Conservation (phyloP, 2,329 filamentous ascomycete species). For the Cordyceps militaris region DNA sequence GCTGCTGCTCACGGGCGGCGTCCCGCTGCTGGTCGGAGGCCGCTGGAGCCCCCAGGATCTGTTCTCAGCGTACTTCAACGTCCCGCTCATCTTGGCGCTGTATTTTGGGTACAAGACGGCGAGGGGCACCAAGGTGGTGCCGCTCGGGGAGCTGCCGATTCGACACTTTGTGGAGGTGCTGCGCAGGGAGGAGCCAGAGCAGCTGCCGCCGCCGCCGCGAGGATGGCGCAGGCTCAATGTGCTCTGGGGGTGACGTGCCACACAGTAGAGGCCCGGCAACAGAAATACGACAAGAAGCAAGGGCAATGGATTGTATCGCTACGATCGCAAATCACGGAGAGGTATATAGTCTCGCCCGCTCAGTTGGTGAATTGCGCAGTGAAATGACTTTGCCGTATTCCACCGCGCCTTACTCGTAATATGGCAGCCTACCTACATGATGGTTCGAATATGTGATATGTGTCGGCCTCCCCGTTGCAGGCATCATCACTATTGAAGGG, state of each 20-base stretch:
- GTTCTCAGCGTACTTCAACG: slow-evolving; percentile 46
- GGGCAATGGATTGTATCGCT: neutral
- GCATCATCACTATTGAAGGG: neutral
- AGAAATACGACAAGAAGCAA: neutral
- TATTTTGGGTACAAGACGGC: slow-evolving; percentile 55
- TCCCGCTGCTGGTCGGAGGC: slow-evolving; percentile 50
- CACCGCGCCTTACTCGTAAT: neutral
- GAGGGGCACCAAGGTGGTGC: slow-evolving; percentile 47
- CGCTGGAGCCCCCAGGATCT: slow-evolving; percentile 42
- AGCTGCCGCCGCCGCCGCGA: neutral
- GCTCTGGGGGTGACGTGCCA: slow-evolving; percentile 11
- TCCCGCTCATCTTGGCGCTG: slow-evolving; percentile 46
- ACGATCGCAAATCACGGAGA: neutral
- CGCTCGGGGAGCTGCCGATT: slow-evolving; percentile 38
- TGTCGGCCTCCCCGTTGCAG: neutral
- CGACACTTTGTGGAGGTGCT: slow-evolving; percentile 16
- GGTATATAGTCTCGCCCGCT: neutral
- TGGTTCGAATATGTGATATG: neutral
- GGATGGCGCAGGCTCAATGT: slow-evolving; percentile 18
- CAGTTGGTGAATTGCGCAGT: neutral
- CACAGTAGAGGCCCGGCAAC: neutral
- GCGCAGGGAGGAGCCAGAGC: slow-evolving; percentile 12
- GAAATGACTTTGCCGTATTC: neutral
- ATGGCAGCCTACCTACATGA: neutral
- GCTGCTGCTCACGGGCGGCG: slow-evolving; percentile 37